phyloP scores from a whole-genome alignment of 202 grass and related monocot genomes.

The Elaeis oleifera region DNA sequence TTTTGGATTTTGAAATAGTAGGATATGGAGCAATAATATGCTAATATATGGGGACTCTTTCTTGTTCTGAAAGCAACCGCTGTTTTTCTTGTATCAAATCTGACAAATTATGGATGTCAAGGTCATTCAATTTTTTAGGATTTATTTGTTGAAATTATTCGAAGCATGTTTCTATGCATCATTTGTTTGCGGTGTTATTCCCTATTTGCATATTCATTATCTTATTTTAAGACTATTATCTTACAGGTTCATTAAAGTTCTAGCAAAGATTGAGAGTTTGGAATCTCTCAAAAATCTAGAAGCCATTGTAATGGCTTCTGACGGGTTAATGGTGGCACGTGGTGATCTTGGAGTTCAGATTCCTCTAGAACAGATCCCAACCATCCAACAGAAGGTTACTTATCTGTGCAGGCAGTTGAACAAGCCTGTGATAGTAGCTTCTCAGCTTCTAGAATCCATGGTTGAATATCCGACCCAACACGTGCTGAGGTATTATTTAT shows the following conservation, averaged over 20 bases:
- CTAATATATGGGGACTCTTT: too few species aligned
- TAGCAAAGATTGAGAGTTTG: conserved; percentile 60
- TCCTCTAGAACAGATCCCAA: conserved; percentile 64
- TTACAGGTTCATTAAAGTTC: conserved; percentile 39
- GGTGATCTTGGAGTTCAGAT: conserved; percentile 74
- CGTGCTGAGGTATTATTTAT: conserved; percentile 51
- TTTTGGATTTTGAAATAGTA: too few species aligned
- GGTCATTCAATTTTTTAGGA: too few species aligned
- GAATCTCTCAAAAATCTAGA: conserved; percentile 58
- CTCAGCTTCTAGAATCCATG: conserved; percentile 76
- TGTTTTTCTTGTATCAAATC: too few species aligned
- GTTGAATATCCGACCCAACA: conserved; percentile 67
- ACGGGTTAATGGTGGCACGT: conserved; percentile 69
- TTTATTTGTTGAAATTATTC: too few species aligned
- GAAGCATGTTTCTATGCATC: too few species aligned
- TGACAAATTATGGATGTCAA: too few species aligned
- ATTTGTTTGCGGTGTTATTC: too few species aligned
- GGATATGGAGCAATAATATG: too few species aligned
- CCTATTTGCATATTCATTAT: too few species aligned
- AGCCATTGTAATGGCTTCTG: conserved; percentile 51
- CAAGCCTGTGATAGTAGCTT: conserved; percentile 70
- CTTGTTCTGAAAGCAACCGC: too few species aligned
- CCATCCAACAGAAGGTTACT: conserved; percentile 65
- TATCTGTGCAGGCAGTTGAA: conserved; percentile 45
- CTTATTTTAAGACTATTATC: too few species aligned